phyloP scores from a whole-genome alignment of 352 stramenopile genomes.

The Phytophthora citrophthora region DNA sequence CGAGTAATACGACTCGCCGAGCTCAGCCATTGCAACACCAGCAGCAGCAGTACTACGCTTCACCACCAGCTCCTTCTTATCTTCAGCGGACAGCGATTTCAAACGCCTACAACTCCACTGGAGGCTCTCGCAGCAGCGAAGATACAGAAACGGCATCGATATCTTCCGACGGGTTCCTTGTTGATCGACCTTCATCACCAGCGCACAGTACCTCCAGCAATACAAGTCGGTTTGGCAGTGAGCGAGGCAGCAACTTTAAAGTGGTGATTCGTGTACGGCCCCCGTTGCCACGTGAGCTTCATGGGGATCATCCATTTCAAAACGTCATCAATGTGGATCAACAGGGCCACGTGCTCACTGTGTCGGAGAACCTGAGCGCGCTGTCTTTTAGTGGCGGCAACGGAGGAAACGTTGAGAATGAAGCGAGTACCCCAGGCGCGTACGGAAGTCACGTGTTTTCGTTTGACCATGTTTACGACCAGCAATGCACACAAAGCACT shows the following conservation, averaged over 20 bases:
- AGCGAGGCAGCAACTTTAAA: conserved; percentile 89
- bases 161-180: conserved; percentile 50
- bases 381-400: conserved; percentile 38
- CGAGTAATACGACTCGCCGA: conserved; percentile 29
- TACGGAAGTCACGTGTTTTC: conserved; percentile 92
- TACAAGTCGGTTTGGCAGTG: conserved; percentile 37
- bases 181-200: conserved; percentile 45
- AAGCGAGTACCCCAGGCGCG: conserved; percentile 40
- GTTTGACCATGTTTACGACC: conserved; percentile 96
- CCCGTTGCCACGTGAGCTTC: conserved; percentile 86
- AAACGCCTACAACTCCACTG: conserved; percentile 59
- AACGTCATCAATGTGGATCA: conserved; percentile 91
- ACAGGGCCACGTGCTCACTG: conserved; percentile 85
- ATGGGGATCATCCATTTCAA: conserved; percentile 89
- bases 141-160: conserved; percentile 72
- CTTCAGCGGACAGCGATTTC: conserved; percentile 74
- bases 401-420: conserved; percentile 30
- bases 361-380: conserved; percentile 86
- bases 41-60: conserved; percentile 34
- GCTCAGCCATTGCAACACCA: conserved; percentile 31
- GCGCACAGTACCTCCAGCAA: conserved; percentile 41
- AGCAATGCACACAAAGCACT: conserved; percentile 87
- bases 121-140: conserved; percentile 27
- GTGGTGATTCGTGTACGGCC: conserved; percentile 94
- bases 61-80: conserved; percentile 20